phyloP scores from a whole-genome alignment of 345 rosid species.

The Eucalyptus brandiana region DNA sequence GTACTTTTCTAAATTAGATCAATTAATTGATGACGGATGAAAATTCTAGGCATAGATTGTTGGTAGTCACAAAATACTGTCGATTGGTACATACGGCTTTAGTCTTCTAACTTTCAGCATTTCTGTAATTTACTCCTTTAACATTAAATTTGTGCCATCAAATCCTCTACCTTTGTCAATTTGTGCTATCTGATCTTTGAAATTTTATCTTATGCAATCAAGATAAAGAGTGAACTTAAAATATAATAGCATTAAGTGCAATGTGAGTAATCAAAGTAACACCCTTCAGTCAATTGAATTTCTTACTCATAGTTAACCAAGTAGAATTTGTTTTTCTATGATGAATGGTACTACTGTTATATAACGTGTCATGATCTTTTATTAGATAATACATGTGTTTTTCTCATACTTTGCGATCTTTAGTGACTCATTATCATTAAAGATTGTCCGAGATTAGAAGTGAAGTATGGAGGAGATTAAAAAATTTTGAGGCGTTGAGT shows the following conservation, averaged over 20 bases:
- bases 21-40: not conserved
- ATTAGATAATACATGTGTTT: not conserved
- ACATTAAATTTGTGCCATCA: not conserved
- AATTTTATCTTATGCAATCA: not conserved
- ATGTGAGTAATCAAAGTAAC: not conserved
- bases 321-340: not conserved
- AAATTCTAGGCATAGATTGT: not conserved
- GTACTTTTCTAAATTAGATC: not conserved
- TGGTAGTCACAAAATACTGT: not conserved
- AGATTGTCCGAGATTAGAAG: not conserved
- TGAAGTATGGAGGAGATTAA: not conserved
- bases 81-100: not conserved
- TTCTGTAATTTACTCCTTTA: not conserved
- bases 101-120: not conserved
- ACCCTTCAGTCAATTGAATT: not conserved
- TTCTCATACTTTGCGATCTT: not conserved
- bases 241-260: not conserved
- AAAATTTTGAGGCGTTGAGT: not conserved
- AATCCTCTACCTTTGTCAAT: not conserved
- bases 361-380: not conserved
- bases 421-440: not conserved
- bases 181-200: not conserved
- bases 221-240: not conserved
- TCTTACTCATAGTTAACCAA: not conserved
- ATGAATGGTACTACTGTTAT: not conserved